Evolutionary conservation across 495 filamentous ascomycete genomes (phyloP), one percentile per base, ranked within the genome.

Genomic region (Mytilinidion resinicola): DNA sequence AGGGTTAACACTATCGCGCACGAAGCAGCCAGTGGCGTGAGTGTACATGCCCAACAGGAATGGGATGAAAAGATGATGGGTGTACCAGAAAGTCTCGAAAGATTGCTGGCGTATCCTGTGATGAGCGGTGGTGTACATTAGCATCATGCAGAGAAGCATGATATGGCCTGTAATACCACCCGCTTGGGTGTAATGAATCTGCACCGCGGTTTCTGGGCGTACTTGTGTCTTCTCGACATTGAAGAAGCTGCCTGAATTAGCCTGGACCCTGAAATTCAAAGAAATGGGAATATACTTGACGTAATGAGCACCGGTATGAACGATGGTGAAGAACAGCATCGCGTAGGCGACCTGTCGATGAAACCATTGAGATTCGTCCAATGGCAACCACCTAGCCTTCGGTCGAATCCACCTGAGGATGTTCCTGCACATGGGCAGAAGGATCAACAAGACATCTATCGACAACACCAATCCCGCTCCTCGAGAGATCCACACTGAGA

Each of bases 61-160:
- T 12, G 95, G 91, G 60, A 99, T 87, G 69, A 96, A 96, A 9
- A 99, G 81, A 63, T 99, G 95, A 71, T 99, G 93, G 10, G 89
- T 96, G 73, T 99, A 99, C 93, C 92, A 97, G 69, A 99, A 99
- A 1, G 92, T 92, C 73, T 99, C 93, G 72, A 88, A 99, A 1
- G 88, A 95, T 68, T 99, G 93, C 69, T 97, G 90, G 51, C 93
- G 87, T 64, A 99, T 97, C 62, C 87, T 87, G 64, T 85, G 80
- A 67, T 99, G 93, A 4, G 93, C 87, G 8, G 95, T 96, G 17
- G 93, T 99, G 72, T 93, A 99, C 82, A 99, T 99, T 54, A 99
- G 73, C 53, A 99, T 77, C 93, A 99, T 97, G 80, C 93, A 99
- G 9, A 97, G 78, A 5, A 97, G 81, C 93, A 99, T 99, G 46